Conservation (phyloP, 2,329 filamentous ascomycete species). For the Paecilomyces sp. region DNA sequence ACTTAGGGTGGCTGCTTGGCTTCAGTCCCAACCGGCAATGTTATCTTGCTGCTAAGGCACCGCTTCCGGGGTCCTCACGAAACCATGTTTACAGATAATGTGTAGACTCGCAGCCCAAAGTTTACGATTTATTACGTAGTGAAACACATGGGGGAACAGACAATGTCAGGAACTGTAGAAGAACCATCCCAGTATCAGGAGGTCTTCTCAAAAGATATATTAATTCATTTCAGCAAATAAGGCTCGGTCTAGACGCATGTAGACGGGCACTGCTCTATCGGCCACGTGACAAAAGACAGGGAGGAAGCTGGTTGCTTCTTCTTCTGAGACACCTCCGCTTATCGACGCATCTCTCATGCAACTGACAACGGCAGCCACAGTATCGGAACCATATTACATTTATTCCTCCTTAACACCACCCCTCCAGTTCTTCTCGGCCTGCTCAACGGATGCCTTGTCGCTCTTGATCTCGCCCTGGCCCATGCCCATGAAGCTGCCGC, state of each 20-base stretch:
- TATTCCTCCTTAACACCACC: conserved; percentile 47
- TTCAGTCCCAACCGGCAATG: not conserved
- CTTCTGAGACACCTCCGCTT: not conserved
- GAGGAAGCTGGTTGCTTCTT: not conserved
- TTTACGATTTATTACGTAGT: not conserved
- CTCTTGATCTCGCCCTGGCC: conserved; percentile 66
- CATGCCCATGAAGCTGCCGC: conserved; percentile 73
- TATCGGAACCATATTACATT: conserved; percentile 1
- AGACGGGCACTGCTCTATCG: not conserved
- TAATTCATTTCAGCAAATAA: not conserved
- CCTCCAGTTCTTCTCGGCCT: conserved; percentile 42
- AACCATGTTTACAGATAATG: too few relatives aligned
- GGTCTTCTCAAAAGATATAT: not conserved
- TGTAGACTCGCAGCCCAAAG: not conserved
- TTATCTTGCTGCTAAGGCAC: too few relatives aligned
- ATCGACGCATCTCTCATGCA: not conserved
- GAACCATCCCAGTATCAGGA: not conserved
- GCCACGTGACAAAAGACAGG: not conserved
- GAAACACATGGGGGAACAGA: not conserved
- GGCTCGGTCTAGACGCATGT: not conserved
- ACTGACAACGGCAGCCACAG: not conserved
- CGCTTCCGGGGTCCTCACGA: too few relatives aligned
- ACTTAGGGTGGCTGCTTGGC: not conserved
- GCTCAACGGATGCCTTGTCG: conserved; percentile 70
- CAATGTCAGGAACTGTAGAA: not conserved